Evolutionary conservation across 371 early-diverging fungal species (phyloP).

Genomic region (Lichtheimia ramosa): DNA sequence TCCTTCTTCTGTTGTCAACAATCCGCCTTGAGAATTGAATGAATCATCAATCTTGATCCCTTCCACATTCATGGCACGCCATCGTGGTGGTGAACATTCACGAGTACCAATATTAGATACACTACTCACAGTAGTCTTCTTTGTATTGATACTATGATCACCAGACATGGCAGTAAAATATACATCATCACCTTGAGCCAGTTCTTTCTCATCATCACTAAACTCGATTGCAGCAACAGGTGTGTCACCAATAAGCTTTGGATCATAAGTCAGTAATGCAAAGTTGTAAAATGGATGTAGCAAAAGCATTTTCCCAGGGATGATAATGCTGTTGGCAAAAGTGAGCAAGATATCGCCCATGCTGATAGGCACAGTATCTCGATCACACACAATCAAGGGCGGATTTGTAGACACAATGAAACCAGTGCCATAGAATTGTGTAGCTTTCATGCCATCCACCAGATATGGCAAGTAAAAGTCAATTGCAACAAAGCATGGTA

Average conservation of each 20-base stretch:
- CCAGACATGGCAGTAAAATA: constrained; percentile 66
- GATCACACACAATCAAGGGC: constrained; percentile 76
- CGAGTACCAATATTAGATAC: constrained; percentile 64
- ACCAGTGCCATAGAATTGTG: constrained; percentile 72
- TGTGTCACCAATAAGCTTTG: constrained; percentile 68
- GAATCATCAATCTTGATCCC: constrained; percentile 63
- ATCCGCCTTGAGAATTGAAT: constrained; percentile 53
- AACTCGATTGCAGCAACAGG: constrained; percentile 64
- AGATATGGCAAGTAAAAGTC: constrained; percentile 72
- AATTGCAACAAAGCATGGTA: constrained; percentile 72
- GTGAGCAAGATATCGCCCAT: constrained; percentile 79
- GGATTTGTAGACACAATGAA: constrained; percentile 69
- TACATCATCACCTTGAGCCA: constrained; percentile 66
- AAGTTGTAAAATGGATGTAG: constrained; percentile 84
- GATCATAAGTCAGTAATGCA: constrained; percentile 74
- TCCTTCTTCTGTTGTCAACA: constrained; percentile 68
- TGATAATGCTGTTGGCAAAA: constrained; percentile 78
- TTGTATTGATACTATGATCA: constrained; percentile 53
- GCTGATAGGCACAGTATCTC: constrained; percentile 76
- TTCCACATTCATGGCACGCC: constrained; percentile 77
- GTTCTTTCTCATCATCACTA: constrained; percentile 36
- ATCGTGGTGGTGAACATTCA: constrained; percentile 62
- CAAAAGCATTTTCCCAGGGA: constrained; percentile 71
- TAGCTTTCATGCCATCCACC: constrained; percentile 69
- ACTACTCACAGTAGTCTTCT: constrained; percentile 59